Conservation (phyloP, 768 basidiomycete species). For the Tephrocybe sp. region DNA sequence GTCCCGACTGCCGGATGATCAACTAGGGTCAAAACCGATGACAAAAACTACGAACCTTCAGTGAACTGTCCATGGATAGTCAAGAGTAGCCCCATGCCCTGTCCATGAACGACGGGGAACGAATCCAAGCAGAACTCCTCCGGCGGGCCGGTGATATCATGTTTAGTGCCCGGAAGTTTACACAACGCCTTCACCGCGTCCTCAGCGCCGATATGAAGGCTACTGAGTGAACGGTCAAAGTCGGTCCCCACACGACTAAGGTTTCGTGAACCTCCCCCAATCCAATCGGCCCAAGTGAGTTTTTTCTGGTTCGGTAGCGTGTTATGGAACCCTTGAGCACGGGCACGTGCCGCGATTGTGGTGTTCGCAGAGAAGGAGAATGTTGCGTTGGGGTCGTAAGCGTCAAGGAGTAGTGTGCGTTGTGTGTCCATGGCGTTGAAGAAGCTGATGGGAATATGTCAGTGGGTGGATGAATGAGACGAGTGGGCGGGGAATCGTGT, state of each 20-base stretch:
- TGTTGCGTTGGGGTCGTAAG: slow-evolving; percentile 84
- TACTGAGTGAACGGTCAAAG: slow-evolving; percentile 59
- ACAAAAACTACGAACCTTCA: slow-evolving; percentile 62
- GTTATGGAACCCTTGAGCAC: slow-evolving; percentile 66
- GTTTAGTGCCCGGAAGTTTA: slow-evolving; percentile 73
- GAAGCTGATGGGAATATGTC: slow-evolving; percentile 49
- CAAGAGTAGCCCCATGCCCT: slow-evolving; percentile 63
- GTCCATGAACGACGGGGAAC: slow-evolving; percentile 70
- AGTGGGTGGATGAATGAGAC: slow-evolving; percentile 11
- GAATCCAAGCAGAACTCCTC: slow-evolving; percentile 88
- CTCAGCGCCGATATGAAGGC: slow-evolving; percentile 73
- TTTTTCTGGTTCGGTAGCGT: slow-evolving; percentile 83
- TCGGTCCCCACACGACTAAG: slow-evolving; percentile 64
- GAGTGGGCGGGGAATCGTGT: too few species aligned
- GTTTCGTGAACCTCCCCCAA: slow-evolving; percentile 73
- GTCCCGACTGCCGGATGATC: slow-evolving; percentile 31
- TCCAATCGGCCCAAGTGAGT: slow-evolving; percentile 77
- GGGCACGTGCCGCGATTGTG: slow-evolving; percentile 73
- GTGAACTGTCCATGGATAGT: slow-evolving; percentile 88
- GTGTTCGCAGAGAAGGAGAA: slow-evolving; percentile 92
- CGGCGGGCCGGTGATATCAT: slow-evolving; percentile 76
- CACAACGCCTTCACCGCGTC: slow-evolving; percentile 59
- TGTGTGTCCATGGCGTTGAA: slow-evolving; percentile 84
- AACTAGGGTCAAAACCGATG: neutral
- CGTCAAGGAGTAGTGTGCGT: slow-evolving; percentile 63